Base-by-base conservation (phyloP, 1,284 basidiomycete species). In the Ceratobasidium sp. region DNA sequence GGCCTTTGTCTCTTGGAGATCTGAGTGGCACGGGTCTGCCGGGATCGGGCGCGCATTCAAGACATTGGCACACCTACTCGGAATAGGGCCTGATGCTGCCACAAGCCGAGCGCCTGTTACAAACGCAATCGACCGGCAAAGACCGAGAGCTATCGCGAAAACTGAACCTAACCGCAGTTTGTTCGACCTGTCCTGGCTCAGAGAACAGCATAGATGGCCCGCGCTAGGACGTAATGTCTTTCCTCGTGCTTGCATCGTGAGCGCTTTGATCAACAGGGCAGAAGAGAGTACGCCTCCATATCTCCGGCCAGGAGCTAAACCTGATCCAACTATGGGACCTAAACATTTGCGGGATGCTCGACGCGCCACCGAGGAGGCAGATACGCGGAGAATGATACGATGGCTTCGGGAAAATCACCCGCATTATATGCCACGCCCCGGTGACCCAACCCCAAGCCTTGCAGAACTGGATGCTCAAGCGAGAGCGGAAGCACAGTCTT, bases 1-100 rank as follows among this genome's bases (percentile, higher is more conserved):
- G 8, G 67, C 67, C n/a, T 59, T 70, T 46, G 55, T 58, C 41
- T 34, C 30, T 46, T 70, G 67, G 67, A 55, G 55, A 18, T 41
- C 67, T 30, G 55, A 41, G 21, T 70, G 67, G 67, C 30, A 59
- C 30, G 67, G 67, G 26, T 70, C 67, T 30, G 67, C 53, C 8
- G 67, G 67, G 30, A 59, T 70, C 55, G 67, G 67, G 55, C 67
- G 67, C 28, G 67, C 67, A 23, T 59, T 70, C 55, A 70, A 48
- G 55, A 70, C 67, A 18, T 16, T 70, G 32, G 55, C 45, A 16
- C 41, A 70, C 10, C 23, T 70, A 16, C 67, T 70, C 18, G 67
- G 67, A 23, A 59, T 70, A 4, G 41, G 55, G 1, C 30, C 21
- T 0, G 55, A 18, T 3, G 5, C 21, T 30, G 36, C 67, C 3